Conservation (phyloP, 768 basidiomycete genomes). For the Mycena olivaceomarginata region DNA sequence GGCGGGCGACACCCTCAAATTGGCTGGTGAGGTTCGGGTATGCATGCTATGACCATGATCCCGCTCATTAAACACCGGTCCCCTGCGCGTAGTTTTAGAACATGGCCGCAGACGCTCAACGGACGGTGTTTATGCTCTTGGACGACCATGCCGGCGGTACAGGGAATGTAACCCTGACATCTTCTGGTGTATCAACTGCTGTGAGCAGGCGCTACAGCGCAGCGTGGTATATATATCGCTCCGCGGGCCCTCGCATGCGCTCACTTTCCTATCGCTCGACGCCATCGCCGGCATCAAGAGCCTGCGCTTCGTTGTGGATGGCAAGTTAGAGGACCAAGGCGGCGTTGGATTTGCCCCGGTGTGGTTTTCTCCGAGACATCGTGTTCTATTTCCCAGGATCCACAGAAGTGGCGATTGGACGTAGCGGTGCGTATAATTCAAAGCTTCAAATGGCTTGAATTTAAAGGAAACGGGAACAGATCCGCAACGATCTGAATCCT, state of each 20-base stretch:
- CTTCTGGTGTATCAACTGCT: neutral
- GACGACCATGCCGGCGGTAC: neutral
- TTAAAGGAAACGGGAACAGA: no score
- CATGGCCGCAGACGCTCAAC: neutral
- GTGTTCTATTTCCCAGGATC: neutral
- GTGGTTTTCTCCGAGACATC: neutral
- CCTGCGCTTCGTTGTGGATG: neutral
- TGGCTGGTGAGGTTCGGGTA: neutral
- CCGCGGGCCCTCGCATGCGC: neutral
- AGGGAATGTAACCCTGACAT: neutral
- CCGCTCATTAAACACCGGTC: neutral
- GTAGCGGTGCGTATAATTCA: neutral
- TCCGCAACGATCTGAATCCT: neutral
- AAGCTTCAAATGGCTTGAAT: neutral
- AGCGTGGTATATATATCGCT: neutral
- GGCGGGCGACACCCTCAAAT: neutral
- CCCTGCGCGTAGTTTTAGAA: neutral
- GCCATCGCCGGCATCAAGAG: neutral
- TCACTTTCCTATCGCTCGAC: neutral
- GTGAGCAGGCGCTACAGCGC: neutral
- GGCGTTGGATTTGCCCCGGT: neutral
- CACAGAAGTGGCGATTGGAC: neutral
- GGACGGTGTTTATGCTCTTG: neutral
- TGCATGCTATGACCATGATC: neutral
- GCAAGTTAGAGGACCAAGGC: neutral